phyloP scores from a whole-genome alignment of 1,139 yeast species.

The Geotrichum histeridarum region DNA sequence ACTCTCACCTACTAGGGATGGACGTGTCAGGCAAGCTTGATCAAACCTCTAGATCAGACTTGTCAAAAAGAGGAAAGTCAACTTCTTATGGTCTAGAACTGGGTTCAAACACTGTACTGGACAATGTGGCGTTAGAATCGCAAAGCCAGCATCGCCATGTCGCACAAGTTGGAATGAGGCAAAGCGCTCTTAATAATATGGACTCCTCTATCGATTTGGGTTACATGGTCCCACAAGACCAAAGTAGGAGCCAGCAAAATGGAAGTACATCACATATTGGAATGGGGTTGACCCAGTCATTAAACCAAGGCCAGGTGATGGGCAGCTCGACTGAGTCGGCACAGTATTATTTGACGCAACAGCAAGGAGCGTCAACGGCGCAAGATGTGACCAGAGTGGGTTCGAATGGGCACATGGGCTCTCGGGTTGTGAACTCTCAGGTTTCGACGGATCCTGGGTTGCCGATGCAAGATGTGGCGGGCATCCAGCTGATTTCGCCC shows the following conservation, averaged over 20 bases:
- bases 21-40: neutral
- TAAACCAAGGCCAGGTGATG: neutral
- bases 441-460: constrained; percentile 1
- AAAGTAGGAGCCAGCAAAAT: neutral
- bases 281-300: neutral
- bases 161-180: neutral
- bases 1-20: neutral
- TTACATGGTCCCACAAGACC: constrained; percentile 2
- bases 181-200: neutral
- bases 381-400: neutral
- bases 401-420: neutral
- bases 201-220: neutral
- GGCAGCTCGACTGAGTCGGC: neutral
- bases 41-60: neutral
- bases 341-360: neutral
- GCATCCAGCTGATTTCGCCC: neutral
- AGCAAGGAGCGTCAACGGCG: neutral
- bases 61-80: neutral
- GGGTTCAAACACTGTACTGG: neutral
- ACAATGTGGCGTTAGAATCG: neutral
- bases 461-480: constrained; percentile 1
- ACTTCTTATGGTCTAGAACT: neutral
- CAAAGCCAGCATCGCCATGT: neutral
- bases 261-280: neutral
- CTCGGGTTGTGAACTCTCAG: neutral